Conservation (phyloP, 2,329 filamentous ascomycete species). For the Hypocrella siamensis region DNA sequence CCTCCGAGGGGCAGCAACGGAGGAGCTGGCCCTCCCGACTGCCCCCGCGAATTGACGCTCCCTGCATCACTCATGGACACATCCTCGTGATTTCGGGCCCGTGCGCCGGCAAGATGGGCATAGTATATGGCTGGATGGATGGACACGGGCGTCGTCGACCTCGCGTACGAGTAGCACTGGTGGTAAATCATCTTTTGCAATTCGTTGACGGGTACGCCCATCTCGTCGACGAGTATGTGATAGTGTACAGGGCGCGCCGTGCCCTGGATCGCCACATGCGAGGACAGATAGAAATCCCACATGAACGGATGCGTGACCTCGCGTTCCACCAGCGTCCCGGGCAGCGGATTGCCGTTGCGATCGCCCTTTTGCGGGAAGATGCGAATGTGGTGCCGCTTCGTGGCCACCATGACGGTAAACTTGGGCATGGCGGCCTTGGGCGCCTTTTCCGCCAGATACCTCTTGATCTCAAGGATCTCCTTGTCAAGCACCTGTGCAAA, state of each 20-base stretch:
- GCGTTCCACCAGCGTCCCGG: conserved; percentile 73
- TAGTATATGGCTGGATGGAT: conserved; percentile 88
- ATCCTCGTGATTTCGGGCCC: conserved; percentile 61
- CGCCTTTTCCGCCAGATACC: conserved; percentile 28
- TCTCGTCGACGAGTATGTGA: conserved; percentile 74
- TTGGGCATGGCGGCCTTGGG: conserved; percentile 31
- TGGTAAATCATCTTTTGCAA: conserved; percentile 86
- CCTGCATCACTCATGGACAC: conserved; percentile 28
- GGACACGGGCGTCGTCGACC: conserved; percentile 85
- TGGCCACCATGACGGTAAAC: conserved; percentile 75
- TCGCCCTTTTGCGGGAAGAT: conserved; percentile 69
- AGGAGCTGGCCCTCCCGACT: conserved; percentile 11
- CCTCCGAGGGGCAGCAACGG: conserved; percentile 16
- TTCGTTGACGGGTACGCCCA: conserved; percentile 46
- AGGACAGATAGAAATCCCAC: conserved; percentile 65
- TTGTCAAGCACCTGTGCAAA: conserved; percentile 63
- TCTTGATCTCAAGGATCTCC: conserved; percentile 62
- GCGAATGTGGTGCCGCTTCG: conserved; percentile 87
- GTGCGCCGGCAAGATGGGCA: conserved; percentile 73
- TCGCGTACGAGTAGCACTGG: conserved; percentile 84
- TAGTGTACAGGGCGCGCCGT: conserved; percentile 90
- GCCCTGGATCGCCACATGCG: conserved; percentile 69
- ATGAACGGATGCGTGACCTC: conserved; percentile 87
- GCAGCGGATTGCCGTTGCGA: conserved; percentile 64
- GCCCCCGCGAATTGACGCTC: conserved; percentile 10